Evolutionary conservation across 2,329 filamentous ascomycete species (phyloP), one percentile per base, ranked within the genome.

Genomic region (Monosporascus sp.): DNA sequence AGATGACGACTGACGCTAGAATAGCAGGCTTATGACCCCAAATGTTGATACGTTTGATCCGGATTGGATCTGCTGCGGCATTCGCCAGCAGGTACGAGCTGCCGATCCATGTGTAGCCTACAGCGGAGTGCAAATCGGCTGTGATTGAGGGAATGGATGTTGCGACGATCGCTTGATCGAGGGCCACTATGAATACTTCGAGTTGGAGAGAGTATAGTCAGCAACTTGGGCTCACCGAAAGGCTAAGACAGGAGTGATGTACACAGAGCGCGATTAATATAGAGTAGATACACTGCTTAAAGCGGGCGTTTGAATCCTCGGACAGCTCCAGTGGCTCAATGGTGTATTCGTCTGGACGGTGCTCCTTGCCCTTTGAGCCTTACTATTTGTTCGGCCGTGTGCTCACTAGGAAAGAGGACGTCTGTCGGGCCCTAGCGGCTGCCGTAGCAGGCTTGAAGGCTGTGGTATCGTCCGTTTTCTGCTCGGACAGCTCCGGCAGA

Each of bases 61-160:
- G 87, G 52, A 85, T 79, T 1, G 83, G 83, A 0, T 75, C 76
- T 0, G 74, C 73, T 0, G 82, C 81, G 0, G 83, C 80, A 59
- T 80, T 82, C 11, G 82, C 82, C 6, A 87, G 77, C 0, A 87
- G 68, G 62, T 84, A 88, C 1, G 84, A 81, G 19, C 78, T 80
- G 1, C 84, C 84, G 50, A 88, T 82, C 85, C 84, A 87, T 17
- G 80, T 79, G 64, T 87, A 88, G 9, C 82, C 82, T 7, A 77
- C 71, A 3, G 61, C 57, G 6, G 81, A 83, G 43, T 77, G 66
- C 5, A 86, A 69, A 22, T 81, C 70, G 3, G 65, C 61, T 9
- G 72, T 70, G 48, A 82, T 81, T 0, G 74, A 75, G 1, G 78
- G 78, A 22, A 80, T 73, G 3, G 78, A 73, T 2, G 76, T 79